These are phyloP conservation scores for Sphaerulina vaccinii DNA, from an alignment of 2,329 filamentous ascomycete species.

Conservation along the genomic window DNA sequence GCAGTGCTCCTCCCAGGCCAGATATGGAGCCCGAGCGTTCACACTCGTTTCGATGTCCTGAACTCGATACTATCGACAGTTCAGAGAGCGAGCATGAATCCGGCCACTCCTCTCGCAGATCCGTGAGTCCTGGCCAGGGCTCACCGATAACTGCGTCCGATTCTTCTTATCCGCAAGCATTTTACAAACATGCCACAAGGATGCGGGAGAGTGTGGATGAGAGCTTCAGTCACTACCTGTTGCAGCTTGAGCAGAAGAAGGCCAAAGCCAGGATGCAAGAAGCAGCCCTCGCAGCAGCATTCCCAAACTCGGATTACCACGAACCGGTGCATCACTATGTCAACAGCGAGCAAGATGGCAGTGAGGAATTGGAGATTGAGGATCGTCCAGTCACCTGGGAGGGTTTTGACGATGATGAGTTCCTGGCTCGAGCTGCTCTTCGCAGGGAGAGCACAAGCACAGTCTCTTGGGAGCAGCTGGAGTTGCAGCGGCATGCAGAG, in stretches of 20 bases:
- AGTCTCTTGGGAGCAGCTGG: conserved; percentile 71
- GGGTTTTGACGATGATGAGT: conserved; percentile 41
- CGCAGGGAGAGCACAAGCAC: conserved; percentile 63
- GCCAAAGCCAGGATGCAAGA: conserved; percentile 79
- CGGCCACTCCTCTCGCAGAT: conserved; percentile 45
- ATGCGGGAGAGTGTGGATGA: conserved; percentile 69
- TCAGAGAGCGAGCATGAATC: conserved; percentile 50
- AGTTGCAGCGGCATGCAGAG: conserved; percentile 77
- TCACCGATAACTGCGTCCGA: conserved; percentile 50
- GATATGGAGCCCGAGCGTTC: conserved; percentile 36
- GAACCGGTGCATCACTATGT: conserved; percentile 72
- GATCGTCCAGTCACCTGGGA: conserved; percentile 41
- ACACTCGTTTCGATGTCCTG: conserved; percentile 61
- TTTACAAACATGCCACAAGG: conserved; percentile 55
- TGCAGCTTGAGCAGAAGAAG: conserved; percentile 75
- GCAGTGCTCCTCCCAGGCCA: conserved; percentile 34
- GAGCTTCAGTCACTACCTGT: conserved; percentile 70
- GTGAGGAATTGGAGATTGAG: conserved; percentile 36
- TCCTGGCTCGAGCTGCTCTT: conserved; percentile 23
- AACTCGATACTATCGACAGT: conserved; percentile 61
- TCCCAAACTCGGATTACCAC: conserved; percentile 68
- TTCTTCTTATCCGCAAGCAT: conserved; percentile 42
- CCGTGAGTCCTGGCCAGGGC: conserved; percentile 37
- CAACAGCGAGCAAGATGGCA: conserved; percentile 49
- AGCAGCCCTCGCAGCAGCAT: conserved; percentile 70